Conservation (phyloP, 2,329 filamentous ascomycete species). For the Claviceps quebecensis region DNA sequence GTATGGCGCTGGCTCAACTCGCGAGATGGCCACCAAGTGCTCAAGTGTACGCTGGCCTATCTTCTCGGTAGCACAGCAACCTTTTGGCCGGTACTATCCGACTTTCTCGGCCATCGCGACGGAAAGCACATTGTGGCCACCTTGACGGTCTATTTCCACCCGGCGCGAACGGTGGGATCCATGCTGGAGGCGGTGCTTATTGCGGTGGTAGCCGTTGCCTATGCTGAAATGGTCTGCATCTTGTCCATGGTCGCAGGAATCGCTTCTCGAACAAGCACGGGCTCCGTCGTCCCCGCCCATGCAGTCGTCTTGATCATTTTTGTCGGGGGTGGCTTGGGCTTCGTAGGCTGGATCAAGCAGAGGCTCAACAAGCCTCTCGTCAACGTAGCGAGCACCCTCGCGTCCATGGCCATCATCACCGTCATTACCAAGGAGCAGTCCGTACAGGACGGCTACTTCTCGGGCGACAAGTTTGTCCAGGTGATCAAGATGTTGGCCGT, state of each 20-base stretch:
- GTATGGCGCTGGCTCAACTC: conserved; percentile 51
- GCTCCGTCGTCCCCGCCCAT: conserved; percentile 59
- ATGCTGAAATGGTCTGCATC: conserved; percentile 54
- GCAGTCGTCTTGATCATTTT: conserved; percentile 69
- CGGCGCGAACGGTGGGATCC: conserved; percentile 69
- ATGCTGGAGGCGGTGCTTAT: conserved; percentile 79
- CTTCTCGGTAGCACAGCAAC: conserved; percentile 75
- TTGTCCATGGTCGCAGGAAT: conserved; percentile 82
- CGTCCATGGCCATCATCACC: conserved; percentile 79
- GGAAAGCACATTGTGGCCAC: conserved; percentile 91
- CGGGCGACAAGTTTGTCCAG: conserved; percentile 66
- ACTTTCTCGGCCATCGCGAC: conserved; percentile 67
- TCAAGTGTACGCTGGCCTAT: conserved; percentile 89
- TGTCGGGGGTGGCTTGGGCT: conserved; percentile 72
- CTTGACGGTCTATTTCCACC: conserved; percentile 89
- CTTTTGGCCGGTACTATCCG: conserved; percentile 60
- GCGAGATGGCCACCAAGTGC: conserved; percentile 60
- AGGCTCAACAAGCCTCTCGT: conserved; percentile 64
- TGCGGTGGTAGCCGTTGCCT: conserved; percentile 63
- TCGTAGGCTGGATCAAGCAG: conserved; percentile 81
- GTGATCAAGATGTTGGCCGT: conserved; percentile 74
- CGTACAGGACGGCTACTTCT: conserved; percentile 70
- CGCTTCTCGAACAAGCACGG: conserved; percentile 54
- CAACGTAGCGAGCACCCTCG: conserved; percentile 72
- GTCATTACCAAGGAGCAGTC: conserved; percentile 84